Base-by-base conservation (phyloP, 2,329 filamentous ascomycete species). In the Karstenula rhodostoma region DNA sequence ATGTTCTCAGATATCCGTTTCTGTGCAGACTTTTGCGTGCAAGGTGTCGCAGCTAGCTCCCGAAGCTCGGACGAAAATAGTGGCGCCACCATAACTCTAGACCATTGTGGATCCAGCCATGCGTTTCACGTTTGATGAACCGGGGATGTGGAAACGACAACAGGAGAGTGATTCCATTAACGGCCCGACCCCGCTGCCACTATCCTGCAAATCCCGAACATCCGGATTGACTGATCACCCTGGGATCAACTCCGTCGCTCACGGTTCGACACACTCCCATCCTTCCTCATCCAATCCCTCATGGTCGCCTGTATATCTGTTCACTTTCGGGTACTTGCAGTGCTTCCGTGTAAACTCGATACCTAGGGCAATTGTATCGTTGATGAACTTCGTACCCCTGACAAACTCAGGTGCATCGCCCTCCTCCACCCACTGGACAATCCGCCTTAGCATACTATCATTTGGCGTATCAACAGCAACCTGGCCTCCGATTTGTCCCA, bases 311-410 rank as follows among this genome's bases (percentile, higher is more conserved):
- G 44, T 58, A 42, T 69, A 70, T 15, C 44, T 27, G 56, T 72
- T 73, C 37, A 58, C 56, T 22, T 42, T 42, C 12, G 68, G 68
- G 43, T 60, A 69, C 70, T 77, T 73, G 67, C 85, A 86, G 54
- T 86, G 68, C 5, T 79, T 79, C 37, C 84, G 76, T 64, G 80
- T 80, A 50, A 80, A 80, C 48, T 79, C 63, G 0, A 86, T 73
- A 0, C 78, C 82, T 10, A 76, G 61, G 7, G 70, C 68, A 1
- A 74, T 74, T 3, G 69, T 72, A 66, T 83, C 79, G 63, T 82
- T 78, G 6, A 69, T 59, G 48, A 70, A 72, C 60, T 70, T 73
- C 0, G 68, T 71, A 1, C 72, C 73, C 22, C 67, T 63, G 0
- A 76, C 53, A 37, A 68, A 68, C 3, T 79, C 77, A 0, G 83